Conservation (phyloP, 2,329 filamentous ascomycete genomes). For the Fusarium nisikadoi region DNA sequence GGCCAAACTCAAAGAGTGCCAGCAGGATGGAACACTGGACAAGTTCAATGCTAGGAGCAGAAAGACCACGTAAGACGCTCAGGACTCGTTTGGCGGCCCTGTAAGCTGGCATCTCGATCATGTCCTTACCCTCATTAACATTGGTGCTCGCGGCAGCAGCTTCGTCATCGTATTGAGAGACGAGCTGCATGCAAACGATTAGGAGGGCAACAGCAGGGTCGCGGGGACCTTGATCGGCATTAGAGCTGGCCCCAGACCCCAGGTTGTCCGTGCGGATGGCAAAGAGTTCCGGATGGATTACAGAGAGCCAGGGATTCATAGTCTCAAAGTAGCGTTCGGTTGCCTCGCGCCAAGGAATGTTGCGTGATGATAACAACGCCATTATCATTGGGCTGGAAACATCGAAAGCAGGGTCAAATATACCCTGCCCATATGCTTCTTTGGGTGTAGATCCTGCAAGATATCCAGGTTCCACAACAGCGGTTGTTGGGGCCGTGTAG, state of each 20-base stretch:
- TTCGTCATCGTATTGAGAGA: conserved; percentile 53
- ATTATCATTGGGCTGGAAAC: conserved; percentile 53
- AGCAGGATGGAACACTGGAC: conserved; percentile 55
- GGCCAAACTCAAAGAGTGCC: conserved; percentile 58
- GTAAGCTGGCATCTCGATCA: conserved; percentile 55
- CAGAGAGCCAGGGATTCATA: conserved; percentile 55
- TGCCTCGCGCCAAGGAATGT: conserved; percentile 52
- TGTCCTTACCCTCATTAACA: conserved; percentile 48
- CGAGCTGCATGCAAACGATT: conserved; percentile 56
- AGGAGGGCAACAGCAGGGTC: conserved; percentile 52
- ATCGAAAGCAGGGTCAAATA: conserved; percentile 49
- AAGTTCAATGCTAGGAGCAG: conserved; percentile 52
- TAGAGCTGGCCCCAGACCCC: conserved; percentile 7
- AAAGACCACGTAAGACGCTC: conserved; percentile 50
- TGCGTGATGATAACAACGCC: conserved; percentile 50
- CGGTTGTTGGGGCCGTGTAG: conserved; percentile 50
- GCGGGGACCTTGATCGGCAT: conserved; percentile 28
- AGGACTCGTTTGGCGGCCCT: conserved; percentile 53
- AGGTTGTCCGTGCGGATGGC: conserved; percentile 42
- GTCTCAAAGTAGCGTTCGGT: conserved; percentile 53
- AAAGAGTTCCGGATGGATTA: conserved; percentile 54
- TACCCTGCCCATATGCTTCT: conserved; percentile 37
- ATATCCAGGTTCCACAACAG: conserved; percentile 47
- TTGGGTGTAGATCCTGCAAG: conserved; percentile 41
- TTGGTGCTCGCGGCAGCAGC: conserved; percentile 42